Conservation (phyloP, 164 flowering plant species). For the Magnolia sinica region DNA sequence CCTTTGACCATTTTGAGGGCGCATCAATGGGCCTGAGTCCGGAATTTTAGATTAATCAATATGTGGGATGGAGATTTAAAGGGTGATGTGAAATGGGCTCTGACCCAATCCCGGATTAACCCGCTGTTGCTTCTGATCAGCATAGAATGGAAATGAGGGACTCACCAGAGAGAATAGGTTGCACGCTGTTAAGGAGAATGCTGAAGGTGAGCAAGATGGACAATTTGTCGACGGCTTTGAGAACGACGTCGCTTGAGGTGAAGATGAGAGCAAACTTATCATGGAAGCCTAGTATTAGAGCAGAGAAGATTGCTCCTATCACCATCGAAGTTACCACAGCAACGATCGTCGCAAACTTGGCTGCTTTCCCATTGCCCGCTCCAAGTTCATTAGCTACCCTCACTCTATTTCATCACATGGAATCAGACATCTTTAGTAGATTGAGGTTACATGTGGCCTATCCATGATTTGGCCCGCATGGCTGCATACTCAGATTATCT, state of each 20-base stretch:
- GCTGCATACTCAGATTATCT: too few relatives aligned
- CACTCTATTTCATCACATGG: slow-evolving; percentile 36
- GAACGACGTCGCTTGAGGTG: slow-evolving; percentile 35
- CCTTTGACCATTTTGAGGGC: too few relatives aligned
- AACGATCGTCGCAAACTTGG: slow-evolving; percentile 51
- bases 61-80: too few relatives aligned
- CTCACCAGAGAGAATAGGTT: slow-evolving; percentile 61
- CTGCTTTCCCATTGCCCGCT: slow-evolving; percentile 57
- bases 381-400: slow-evolving; percentile 71
- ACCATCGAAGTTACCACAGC: slow-evolving; percentile 36
- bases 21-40: too few relatives aligned
- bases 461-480: background rate
- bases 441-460: background rate
- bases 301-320: slow-evolving; percentile 42
- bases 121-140: background rate
- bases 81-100: too few relatives aligned
- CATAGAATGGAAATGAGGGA: background rate
- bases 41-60: too few relatives aligned
- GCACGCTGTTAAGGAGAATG: slow-evolving; percentile 58
- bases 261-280: slow-evolving; percentile 42
- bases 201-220: slow-evolving; percentile 47
- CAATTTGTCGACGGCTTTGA: slow-evolving; percentile 32
- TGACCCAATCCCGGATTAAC: too few relatives aligned
- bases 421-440: background rate
- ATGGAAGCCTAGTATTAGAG: slow-evolving; percentile 29